Evolutionary conservation across 768 basidiomycete genomes (phyloP).

Genomic region (Pilatotrama ljubarskyi): DNA sequence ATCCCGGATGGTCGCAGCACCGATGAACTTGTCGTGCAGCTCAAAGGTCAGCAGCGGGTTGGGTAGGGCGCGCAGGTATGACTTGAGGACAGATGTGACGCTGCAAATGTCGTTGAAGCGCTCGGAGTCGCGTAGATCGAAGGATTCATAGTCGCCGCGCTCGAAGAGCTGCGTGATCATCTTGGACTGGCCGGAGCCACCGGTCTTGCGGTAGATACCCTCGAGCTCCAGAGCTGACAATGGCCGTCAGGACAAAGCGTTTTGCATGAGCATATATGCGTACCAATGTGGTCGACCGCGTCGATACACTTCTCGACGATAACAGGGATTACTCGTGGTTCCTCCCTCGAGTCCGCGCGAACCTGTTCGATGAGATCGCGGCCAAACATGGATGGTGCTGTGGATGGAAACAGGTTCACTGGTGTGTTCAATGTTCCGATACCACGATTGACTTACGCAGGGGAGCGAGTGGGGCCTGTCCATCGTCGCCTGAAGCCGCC

Average conservation of each 20-base stretch:
- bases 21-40: slow-evolving; percentile 87
- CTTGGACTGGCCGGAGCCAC: slow-evolving; percentile 90
- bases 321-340: slow-evolving; percentile 70
- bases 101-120: slow-evolving; percentile 97
- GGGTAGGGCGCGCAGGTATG: slow-evolving; percentile 92
- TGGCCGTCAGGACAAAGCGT: neutral
- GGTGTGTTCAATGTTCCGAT: neutral
- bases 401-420: slow-evolving; percentile 16
- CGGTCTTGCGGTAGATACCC: slow-evolving; percentile 97
- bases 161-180: slow-evolving; percentile 94
- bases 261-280: slow-evolving; percentile 28
- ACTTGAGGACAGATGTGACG: slow-evolving; percentile 95
- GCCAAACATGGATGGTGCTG: slow-evolving; percentile 92
- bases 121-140: slow-evolving; percentile 85
- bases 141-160: slow-evolving; percentile 83
- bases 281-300: slow-evolving; percentile 87
- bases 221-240: slow-evolving; percentile 86
- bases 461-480: slow-evolving; percentile 27
- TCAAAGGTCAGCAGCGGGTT: slow-evolving; percentile 88
- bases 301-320: slow-evolving; percentile 96
- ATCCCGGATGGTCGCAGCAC: slow-evolving; percentile 72
- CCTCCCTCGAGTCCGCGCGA: slow-evolving; percentile 57
- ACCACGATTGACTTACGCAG: slow-evolving; percentile 31
- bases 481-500: slow-evolving; percentile 34
- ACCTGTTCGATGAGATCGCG: slow-evolving; percentile 87